phyloP scores from a whole-genome alignment of 345 rosid genomes.

The Gossypium turneri region DNA sequence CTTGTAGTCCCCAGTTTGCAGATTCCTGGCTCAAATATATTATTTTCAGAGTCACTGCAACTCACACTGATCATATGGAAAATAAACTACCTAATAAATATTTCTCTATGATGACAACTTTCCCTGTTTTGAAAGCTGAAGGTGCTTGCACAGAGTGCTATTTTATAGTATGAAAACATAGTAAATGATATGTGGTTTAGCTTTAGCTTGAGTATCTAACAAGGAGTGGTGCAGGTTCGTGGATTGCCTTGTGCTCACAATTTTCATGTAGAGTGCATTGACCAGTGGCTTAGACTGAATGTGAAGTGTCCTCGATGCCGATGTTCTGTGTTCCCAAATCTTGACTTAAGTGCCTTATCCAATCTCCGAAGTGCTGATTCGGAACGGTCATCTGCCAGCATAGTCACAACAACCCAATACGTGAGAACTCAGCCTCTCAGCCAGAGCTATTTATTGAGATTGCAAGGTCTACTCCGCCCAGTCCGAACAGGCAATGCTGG shows the following conservation, averaged over 20 bases:
- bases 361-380: constrained; percentile 67
- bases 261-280: constrained; percentile 95
- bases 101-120: background rate
- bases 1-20: background rate
- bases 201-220: constrained; percentile 16
- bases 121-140: background rate
- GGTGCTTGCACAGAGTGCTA: background rate
- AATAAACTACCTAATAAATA: background rate
- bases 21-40: background rate
- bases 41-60: background rate
- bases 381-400: constrained; percentile 42
- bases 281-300: constrained; percentile 90
- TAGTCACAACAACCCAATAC: constrained; percentile 39
- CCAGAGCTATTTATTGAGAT: constrained; percentile 70
- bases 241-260: constrained; percentile 99
- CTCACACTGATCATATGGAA: background rate
- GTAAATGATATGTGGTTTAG: background rate
- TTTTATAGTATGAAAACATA: background rate
- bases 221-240: constrained; percentile 62
- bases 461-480: constrained; percentile 57
- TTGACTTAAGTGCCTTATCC: constrained; percentile 89
- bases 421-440: constrained; percentile 62
- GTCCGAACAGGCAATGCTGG: constrained; percentile 48
- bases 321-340: constrained; percentile 90
- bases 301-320: constrained; percentile 98